Conservation (phyloP, 163 green algal genomes). For the Chlamydomonas reinhardtii region DNA sequence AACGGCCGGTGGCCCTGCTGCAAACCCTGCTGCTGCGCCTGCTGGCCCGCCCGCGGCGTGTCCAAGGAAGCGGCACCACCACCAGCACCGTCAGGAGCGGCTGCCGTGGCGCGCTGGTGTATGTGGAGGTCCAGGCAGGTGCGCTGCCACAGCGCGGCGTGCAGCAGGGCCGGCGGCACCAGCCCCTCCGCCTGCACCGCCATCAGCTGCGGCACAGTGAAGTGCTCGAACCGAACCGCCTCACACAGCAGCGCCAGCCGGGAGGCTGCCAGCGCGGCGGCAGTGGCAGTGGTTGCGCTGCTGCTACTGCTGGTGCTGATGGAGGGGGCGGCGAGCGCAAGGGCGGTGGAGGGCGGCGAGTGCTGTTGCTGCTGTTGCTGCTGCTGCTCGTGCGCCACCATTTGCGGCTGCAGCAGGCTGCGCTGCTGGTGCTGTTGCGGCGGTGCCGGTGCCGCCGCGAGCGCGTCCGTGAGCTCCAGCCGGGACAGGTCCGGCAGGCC, state of each 20-base stretch:
- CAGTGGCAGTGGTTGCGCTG: neutral
- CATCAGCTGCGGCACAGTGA: slow-evolving; percentile 40
- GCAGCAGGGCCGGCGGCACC: neutral
- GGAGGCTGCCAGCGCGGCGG: neutral
- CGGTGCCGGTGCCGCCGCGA: too few relatives aligned
- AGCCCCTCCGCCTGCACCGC: slow-evolving; percentile 11
- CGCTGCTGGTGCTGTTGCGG: too few relatives aligned
- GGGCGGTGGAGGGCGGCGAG: neutral
- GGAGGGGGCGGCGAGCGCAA: neutral
- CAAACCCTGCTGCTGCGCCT: neutral
- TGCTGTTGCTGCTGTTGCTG: too few relatives aligned
- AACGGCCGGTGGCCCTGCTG: neutral
- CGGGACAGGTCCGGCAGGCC: too few relatives aligned
- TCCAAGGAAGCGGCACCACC: neutral
- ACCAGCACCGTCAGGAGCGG: too few relatives aligned
- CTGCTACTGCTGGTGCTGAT: neutral
- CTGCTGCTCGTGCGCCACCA: too few relatives aligned
- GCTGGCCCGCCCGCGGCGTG: neutral
- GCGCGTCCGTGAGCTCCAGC: too few relatives aligned
- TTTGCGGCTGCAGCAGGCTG: too few relatives aligned
- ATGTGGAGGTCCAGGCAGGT: slow-evolving; percentile 5
- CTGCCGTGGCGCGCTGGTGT: neutral
- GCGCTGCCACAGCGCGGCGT: slow-evolving; percentile 10
- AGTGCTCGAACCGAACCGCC: slow-evolving; percentile 32
- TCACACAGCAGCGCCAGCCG: neutral